These are phyloP conservation scores for Venturia carpophila DNA, from an alignment of 2,329 filamentous ascomycete species.

Conservation along the genomic window DNA sequence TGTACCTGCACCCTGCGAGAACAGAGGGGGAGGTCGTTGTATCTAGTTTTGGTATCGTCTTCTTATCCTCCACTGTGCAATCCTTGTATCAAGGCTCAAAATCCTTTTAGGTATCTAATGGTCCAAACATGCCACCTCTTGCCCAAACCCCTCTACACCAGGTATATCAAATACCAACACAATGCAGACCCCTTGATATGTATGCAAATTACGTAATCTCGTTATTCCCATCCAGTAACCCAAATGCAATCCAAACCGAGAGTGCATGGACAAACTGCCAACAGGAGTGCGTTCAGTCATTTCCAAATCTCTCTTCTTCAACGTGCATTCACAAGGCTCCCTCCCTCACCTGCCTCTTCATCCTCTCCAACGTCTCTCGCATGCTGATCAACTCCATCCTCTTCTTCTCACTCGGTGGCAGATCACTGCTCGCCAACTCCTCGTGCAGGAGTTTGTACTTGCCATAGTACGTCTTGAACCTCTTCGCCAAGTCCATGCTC, in stretches of 20 bases:
- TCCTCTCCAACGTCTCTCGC: conserved; percentile 46
- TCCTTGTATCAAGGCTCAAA: too few species aligned
- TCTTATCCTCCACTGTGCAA: too few species aligned
- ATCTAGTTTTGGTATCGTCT: too few species aligned
- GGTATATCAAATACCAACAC: neutral
- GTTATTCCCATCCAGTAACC: neutral
- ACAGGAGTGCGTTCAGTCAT: too few species aligned
- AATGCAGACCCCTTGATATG: neutral
- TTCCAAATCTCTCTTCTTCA: neutral
- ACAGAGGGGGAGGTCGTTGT: too few species aligned
- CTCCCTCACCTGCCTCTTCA: conserved; percentile 50
- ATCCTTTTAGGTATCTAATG: neutral
- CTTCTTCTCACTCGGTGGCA: conserved; percentile 42
- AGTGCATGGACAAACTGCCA: neutral
- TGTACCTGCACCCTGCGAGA: too few species aligned
- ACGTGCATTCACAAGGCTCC: conserved; percentile 20
- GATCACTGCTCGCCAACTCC: conserved; percentile 31
- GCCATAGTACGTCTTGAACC: conserved; percentile 52
- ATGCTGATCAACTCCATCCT: conserved; percentile 46
- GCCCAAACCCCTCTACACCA: neutral
- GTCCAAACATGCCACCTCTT: neutral
- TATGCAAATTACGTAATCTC: neutral
- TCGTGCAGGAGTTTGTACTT: conserved; percentile 51
- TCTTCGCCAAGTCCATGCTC: conserved; percentile 39
- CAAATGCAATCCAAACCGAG: neutral